These are phyloP conservation scores for Lasiosphaeria ovina DNA, from an alignment of 495 filamentous ascomycete species.

Conservation along the genomic window DNA sequence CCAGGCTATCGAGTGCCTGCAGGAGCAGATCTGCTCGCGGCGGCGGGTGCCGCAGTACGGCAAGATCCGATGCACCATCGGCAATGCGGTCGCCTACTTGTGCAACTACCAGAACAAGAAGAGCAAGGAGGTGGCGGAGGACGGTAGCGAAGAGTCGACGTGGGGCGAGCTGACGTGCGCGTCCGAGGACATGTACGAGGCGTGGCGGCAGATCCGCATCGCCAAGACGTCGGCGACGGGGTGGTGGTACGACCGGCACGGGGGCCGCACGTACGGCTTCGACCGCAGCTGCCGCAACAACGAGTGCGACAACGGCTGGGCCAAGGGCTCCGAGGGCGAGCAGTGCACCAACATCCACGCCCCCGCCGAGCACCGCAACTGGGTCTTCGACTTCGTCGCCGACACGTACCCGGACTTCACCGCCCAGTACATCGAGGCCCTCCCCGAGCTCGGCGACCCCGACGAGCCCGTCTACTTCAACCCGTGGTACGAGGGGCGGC, in stretches of 20 bases:
- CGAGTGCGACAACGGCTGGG: slow-evolving; percentile 26
- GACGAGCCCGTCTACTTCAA: slow-evolving; percentile 7
- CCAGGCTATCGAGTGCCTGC: slow-evolving; percentile 21
- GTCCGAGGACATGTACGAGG: slow-evolving; percentile 16
- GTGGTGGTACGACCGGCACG: slow-evolving; percentile 15
- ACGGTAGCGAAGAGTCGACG: not conserved
- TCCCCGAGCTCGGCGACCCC: slow-evolving; percentile 3
- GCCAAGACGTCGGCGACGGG: slow-evolving; percentile 17
- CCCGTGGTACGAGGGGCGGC: slow-evolving; percentile 14
- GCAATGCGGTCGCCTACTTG: slow-evolving; percentile 15
- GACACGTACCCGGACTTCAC: slow-evolving; percentile 7
- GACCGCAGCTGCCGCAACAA: slow-evolving; percentile 14
- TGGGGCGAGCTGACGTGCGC: slow-evolving; percentile 12
- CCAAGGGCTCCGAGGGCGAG: slow-evolving; percentile 10
- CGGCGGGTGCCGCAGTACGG: slow-evolving; percentile 10
- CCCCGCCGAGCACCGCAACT: slow-evolving; percentile 7
- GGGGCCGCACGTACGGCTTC: slow-evolving; percentile 17
- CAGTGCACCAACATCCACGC: slow-evolving; percentile 17
- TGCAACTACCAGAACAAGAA: slow-evolving; percentile 19
- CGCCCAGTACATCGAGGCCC: slow-evolving; percentile 6
- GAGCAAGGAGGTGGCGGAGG: not conserved
- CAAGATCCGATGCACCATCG: slow-evolving; percentile 23
- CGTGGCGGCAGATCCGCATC: slow-evolving; percentile 21
- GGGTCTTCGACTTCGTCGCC: slow-evolving; percentile 14
- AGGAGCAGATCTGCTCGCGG: slow-evolving; percentile 14